Evolutionary conservation across 176 grass and related monocot species (phyloP), one percentile per base, ranked within the genome.

Genomic region (Elymus sibiricus): DNA sequence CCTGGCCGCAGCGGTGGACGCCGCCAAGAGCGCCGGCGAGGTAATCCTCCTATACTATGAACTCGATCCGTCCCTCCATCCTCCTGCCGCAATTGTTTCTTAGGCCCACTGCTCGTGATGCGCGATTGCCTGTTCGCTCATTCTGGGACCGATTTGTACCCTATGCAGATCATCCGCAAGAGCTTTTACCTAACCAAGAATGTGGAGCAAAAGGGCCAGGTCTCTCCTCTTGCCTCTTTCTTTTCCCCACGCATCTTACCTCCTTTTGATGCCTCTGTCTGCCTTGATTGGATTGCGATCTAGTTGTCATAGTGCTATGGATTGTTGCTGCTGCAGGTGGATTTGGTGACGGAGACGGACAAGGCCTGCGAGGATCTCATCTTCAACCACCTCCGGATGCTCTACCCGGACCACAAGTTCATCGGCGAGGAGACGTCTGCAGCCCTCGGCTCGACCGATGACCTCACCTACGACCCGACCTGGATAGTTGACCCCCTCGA

Each of bases 331-430:
- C 46, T 86, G 49, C 82, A 96, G 97, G 94, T 99, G 51, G 97
- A 99, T 96, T 93, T 99, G 79, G 97, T 99, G 69, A 99, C 97
- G 79, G 97, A 96, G 90, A 99, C 97, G 60, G 97, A 99, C 62
- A 99, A 96, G 90, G 82, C 97, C 32, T 99, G 97, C 85, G 97
- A 99, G 87, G 92, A 99, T 22, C 88, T 99, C 64, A 91, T 99
- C 86, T 96, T 96, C 92, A 77, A 87, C 90, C 89, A 90, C 44
- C 97, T 99, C 47, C 91, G 91, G 67, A 90, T 91, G 91, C 85
- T 92, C 55, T 94, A 91, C 72, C 97, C 94, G 49, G 84, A 87
- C 79, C 97, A 99, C 76, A 96, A 96, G 87, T 96, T 99, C 58
- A 99, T 99, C 73, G 94, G 97, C 74, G 97, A 99, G 88, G 97